Percentiles rank a stretch among this genome's conserved stretches.
Evolutionary conservation across 2,329 filamentous ascomycete genomes (phyloP).

Genomic region (Phialemonium atrogriseum): DNA sequence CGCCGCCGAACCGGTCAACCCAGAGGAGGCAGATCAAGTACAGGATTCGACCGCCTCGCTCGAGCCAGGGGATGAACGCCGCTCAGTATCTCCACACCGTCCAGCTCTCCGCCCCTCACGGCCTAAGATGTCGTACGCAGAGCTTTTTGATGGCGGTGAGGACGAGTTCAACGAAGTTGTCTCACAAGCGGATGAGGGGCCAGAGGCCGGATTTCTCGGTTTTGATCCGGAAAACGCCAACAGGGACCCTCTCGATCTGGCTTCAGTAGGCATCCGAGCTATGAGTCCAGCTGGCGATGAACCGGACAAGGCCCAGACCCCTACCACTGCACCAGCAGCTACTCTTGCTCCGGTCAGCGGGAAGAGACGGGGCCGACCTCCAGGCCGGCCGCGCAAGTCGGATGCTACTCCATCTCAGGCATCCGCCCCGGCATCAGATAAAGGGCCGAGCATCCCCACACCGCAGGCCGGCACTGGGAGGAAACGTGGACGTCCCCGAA

Average conservation of each 20-base stretch:
- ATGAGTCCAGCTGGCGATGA: slow-evolving; percentile 13
- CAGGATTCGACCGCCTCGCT: too few species aligned
- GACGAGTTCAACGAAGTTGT: slow-evolving; percentile 35
- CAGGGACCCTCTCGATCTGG: slow-evolving; percentile 30
- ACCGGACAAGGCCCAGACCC: neutral
- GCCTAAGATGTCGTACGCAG: slow-evolving; percentile 41
- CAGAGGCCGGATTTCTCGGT: slow-evolving; percentile 8
- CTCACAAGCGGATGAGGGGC: slow-evolving; percentile 11
- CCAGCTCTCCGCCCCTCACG: slow-evolving; percentile 44
- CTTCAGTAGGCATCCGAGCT: slow-evolving; percentile 25
- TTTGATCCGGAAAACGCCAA: slow-evolving; percentile 10
- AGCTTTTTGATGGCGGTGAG: slow-evolving; percentile 36
- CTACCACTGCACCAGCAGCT: neutral
- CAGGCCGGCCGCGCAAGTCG: slow-evolving; percentile 10
- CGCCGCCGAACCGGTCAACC: slow-evolving; percentile 5
- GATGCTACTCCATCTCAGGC: neutral
- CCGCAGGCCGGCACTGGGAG: neutral
- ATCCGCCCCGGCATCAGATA: neutral
- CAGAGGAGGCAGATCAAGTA: slow-evolving; percentile 4
- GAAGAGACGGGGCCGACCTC: slow-evolving; percentile 21
- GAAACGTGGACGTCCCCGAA: slow-evolving; percentile 9
- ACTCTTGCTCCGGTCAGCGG: neutral
- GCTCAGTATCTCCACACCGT: slow-evolving; percentile 33
- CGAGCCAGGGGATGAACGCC: slow-evolving; percentile 11
- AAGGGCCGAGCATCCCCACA: neutral